These are phyloP conservation scores for Coniferiporia sulphurascens DNA, from an alignment of 1,284 basidiomycete species.

Conservation along the genomic window DNA sequence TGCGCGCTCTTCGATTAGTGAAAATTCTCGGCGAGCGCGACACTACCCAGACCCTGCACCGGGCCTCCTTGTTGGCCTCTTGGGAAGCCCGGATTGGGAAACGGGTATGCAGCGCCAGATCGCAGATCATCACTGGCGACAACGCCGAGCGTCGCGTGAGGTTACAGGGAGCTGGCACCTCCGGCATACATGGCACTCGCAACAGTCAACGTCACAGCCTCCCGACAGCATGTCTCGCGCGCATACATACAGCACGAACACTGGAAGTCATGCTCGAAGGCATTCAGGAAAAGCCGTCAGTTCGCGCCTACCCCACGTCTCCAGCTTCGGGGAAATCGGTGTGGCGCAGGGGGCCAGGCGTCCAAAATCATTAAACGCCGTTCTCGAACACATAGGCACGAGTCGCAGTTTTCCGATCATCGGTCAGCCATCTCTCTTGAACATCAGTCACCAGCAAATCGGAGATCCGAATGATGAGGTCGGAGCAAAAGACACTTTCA, in stretches of 20 bases:
- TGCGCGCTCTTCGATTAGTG: neutral
- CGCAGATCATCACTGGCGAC: constrained; percentile 15
- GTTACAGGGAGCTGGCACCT: neutral
- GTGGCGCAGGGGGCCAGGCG: neutral
- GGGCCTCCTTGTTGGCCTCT: constrained; percentile 14
- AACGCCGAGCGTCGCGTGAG: neutral
- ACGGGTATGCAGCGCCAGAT: constrained; percentile 7
- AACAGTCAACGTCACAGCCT: neutral
- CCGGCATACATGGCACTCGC: constrained; percentile 16
- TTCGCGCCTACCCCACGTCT: constrained; percentile 10
- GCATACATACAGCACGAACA: neutral
- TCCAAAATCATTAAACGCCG: constrained; percentile 5
- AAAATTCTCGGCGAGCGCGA: neutral
- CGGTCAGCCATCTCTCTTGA: neutral
- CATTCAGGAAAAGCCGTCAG: neutral
- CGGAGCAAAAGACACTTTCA: neutral
- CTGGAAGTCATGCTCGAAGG: neutral
- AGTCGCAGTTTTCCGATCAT: neutral
- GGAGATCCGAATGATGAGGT: neutral
- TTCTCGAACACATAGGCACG: constrained; percentile 1
- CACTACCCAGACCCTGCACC: neutral
- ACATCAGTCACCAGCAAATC: neutral
- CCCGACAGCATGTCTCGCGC: neutral
- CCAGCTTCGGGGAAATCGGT: constrained; percentile 13
- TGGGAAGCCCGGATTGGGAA: constrained; percentile 19